Evolutionary conservation across 2,329 filamentous ascomycete species (phyloP), one percentile per base, ranked within the genome.

Genomic region (Cercospora zeae-maydis): DNA sequence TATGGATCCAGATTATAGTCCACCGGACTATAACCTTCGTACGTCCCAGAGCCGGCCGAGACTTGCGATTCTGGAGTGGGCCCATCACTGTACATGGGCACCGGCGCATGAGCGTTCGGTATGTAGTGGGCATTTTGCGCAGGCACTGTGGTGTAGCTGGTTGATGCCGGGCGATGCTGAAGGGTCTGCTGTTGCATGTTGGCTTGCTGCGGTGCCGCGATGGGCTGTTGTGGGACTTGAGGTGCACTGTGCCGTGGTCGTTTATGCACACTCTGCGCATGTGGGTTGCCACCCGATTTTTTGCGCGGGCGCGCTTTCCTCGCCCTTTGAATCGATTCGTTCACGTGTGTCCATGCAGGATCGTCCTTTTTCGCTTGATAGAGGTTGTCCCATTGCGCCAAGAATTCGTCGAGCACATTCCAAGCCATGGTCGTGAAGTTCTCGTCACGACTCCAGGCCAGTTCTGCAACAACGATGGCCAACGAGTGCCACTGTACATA

Each of bases 401-500:
- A 53, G 6, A 72, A 61, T 4, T 64, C 67, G 58, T 72, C 69
- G 10, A 73, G 66, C 13, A 70, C 71, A 24, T 62, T 65, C 71
- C 71, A 73, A 3, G 71, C 70, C 54, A 62, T 68, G 9, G 62
- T 54, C 4, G 59, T 58, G 45, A 73, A 72, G 8, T 65, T 51
- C 24, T 57, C 47, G 45, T 72, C 69, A 4, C 37, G 66, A 53
- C 61, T 72, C 57, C 63, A 67, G 24, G 69, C 64, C 2, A 73
- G 63, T 39, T 71, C 71, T 9, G 71, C 68, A 52, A 73, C 65
- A 1, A 73, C 67, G 8, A 72, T 69, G 1, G 69, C 70, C 2
- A 73, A 61, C 6, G 68, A 65, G 58, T 73, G 70, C 71, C 71
- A 73, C 31, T 72, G 71, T 10, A 71, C 64, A 30, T 69, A 71